Evolutionary conservation across 2,329 filamentous ascomycete species (phyloP), one percentile per base, ranked within the genome.

Genomic region (Botrytis deweyae): DNA sequence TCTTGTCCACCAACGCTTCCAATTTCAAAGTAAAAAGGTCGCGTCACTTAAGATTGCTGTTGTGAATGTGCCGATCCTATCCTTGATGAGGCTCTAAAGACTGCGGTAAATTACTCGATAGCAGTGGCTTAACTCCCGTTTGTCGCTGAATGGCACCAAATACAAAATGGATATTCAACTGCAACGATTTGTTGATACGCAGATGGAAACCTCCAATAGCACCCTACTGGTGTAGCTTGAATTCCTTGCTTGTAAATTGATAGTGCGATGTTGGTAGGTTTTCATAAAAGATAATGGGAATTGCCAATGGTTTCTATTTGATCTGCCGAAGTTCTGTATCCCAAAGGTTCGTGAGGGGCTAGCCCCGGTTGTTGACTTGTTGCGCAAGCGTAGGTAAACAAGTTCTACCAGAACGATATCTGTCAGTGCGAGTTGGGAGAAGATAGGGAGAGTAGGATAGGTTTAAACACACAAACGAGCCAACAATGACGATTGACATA

Each of bases 331-430:
- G 22, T 44, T 33, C 29, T 72, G 29, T 72, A 44, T 67, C 40
- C 55, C 63, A 46, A 72, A 38, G n/a, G n/a, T 42, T 68, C n/a
- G 63, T 68, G 70, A 72, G 70, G 70, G 70, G 70, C 64, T 14
- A 36, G 46, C 38, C 29, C 44, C 38, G 25, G 64, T 61, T 49
- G 55, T 72, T 40, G 63, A 68, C 36, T 66, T 25, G 38, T 72
- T 59, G 70, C 70, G 70, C 70, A 72, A 65, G 33, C 29, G n/a
- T 58, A 58, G 58, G 52, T 42, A 46, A 58, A 66, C 33, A 68
- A 36, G 38, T 72, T 67, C 70, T 72, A 59, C 58, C 49, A 42
- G 20, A 69, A 58, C 42, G 61, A 49, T 52, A 64, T 33, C 38
- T 49, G 59, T 72, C 70, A 68, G 70, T 42, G 70, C 62, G n/a